Conservation (phyloP, 176 grass and related monocot species). For the Chloris gayana region DNA sequence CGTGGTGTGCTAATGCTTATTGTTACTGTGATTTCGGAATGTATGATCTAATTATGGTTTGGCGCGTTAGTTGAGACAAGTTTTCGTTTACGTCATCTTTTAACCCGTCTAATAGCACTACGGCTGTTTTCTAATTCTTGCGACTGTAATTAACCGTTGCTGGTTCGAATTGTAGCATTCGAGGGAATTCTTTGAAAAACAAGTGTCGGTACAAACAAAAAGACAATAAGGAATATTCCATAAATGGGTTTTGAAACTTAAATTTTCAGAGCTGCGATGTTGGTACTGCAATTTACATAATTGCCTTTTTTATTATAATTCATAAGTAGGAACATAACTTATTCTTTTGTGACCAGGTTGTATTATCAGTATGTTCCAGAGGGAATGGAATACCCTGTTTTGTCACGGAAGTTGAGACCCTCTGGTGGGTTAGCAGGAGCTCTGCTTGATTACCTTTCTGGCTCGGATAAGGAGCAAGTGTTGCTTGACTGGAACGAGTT, state of each 20-base stretch:
- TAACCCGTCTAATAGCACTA: not conserved
- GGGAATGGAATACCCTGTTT: slow-evolving; percentile 81
- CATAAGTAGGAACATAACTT: slow-evolving; percentile 1
- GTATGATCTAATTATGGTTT: slow-evolving; percentile 4
- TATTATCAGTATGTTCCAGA: slow-evolving; percentile 89
- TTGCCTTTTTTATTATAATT: not conserved
- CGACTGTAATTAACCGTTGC: not conserved
- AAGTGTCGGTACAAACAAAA: not conserved
- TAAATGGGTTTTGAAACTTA: not conserved
- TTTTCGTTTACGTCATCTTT: not conserved
- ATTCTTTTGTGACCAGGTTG: slow-evolving; percentile 58
- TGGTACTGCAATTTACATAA: not conserved
- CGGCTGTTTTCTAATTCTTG: not conserved
- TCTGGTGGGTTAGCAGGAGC: slow-evolving; percentile 45
- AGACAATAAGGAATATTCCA: not conserved
- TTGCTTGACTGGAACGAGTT: slow-evolving; percentile 90
- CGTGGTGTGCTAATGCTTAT: not conserved
- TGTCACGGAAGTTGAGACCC: slow-evolving; percentile 61
- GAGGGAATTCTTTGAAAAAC: not conserved
- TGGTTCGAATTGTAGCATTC: slow-evolving; percentile 1
- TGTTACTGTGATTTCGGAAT: not conserved
- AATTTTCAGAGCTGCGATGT: not conserved
- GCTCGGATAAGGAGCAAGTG: slow-evolving; percentile 61
- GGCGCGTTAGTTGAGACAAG: not conserved
- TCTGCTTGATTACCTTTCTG: slow-evolving; percentile 61